These are phyloP conservation scores for Hansenula anomala DNA, from an alignment of 1,139 yeast species.

Conservation along the genomic window DNA sequence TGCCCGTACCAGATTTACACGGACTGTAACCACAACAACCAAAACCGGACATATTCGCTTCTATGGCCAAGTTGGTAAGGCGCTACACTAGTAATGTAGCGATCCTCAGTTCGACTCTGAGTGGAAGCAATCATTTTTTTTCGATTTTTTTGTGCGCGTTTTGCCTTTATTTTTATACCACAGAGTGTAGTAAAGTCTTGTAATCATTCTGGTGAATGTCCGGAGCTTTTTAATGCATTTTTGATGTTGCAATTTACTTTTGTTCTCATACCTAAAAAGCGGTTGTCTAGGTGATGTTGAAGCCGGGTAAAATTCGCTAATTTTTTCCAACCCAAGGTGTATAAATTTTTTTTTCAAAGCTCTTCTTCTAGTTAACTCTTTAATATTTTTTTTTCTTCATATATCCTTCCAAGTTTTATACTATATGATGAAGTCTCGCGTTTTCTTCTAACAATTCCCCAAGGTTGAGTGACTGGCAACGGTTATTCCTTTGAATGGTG, in stretches of 20 bases:
- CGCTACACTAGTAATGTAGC: constrained; percentile 86
- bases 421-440: constrained; percentile 27
- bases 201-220: too few species aligned
- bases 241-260: too few species aligned
- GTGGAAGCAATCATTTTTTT: constrained; percentile 47
- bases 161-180: neutral
- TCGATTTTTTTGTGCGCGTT: neutral
- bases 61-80: constrained; percentile 84
- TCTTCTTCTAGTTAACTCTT: neutral
- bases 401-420: constrained; percentile 28
- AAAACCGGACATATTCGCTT: too few species aligned
- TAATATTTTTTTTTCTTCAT: constrained; percentile 11
- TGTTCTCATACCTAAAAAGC: too few species aligned
- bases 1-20: too few species aligned
- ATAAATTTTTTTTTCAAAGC: neutral
- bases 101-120: constrained; percentile 85
- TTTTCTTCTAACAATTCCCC: constrained; percentile 18
- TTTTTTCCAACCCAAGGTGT: too few species aligned
- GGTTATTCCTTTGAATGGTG: constrained; percentile 18
- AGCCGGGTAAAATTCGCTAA: too few species aligned
- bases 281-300: too few species aligned
- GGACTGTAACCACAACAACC: too few species aligned
- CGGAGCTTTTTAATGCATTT: too few species aligned
- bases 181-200: too few species aligned
- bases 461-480: constrained; percentile 2